These are phyloP conservation scores for Debaryomyces maramus DNA, from an alignment of 805 yeast genomes.

Conservation along the genomic window DNA sequence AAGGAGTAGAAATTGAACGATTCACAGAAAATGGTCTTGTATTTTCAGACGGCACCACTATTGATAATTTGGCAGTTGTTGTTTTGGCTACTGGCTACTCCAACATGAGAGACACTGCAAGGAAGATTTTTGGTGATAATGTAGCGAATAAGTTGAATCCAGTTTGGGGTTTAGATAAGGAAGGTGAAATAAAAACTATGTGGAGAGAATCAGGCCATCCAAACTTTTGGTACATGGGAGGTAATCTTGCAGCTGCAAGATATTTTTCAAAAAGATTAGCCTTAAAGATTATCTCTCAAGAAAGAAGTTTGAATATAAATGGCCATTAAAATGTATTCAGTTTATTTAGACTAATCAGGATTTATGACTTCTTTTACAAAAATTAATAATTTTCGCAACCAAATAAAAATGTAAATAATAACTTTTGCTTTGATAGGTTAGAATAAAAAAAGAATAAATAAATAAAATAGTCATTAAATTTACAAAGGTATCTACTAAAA, in stretches of 20 bases:
- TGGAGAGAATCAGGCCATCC: constrained; percentile 43
- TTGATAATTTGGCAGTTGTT: constrained; percentile 36
- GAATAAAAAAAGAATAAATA: too few species aligned
- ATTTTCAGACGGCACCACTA: constrained; percentile 37
- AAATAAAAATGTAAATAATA: too few species aligned
- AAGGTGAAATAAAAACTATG: constrained; percentile 41
- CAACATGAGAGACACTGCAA: constrained; percentile 43
- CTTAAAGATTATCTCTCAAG: constrained; percentile 37
- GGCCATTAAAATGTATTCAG: too few species aligned
- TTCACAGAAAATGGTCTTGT: constrained; percentile 40
- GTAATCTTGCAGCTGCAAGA: constrained; percentile 40
- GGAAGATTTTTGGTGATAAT: constrained; percentile 35
- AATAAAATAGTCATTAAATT: too few species aligned
- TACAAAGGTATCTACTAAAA: too few species aligned
- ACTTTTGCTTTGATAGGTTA: too few species aligned
- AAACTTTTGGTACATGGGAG: constrained; percentile 44
- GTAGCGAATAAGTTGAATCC: constrained; percentile 37
- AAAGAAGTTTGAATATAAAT: constrained; percentile 7
- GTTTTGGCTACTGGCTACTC: constrained; percentile 48
- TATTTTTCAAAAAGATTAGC: constrained; percentile 41
- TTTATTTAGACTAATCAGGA: too few species aligned
- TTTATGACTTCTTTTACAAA: too few species aligned
- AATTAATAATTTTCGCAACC: too few species aligned
- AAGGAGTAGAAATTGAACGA: constrained; percentile 31
- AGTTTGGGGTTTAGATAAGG: constrained; percentile 45